A percentile compares a stretch with the other conserved stretches of the same genome.
Conservation (phyloP, 2,329 filamentous ascomycete species). For the Akanthomyces dipterigenus region DNA sequence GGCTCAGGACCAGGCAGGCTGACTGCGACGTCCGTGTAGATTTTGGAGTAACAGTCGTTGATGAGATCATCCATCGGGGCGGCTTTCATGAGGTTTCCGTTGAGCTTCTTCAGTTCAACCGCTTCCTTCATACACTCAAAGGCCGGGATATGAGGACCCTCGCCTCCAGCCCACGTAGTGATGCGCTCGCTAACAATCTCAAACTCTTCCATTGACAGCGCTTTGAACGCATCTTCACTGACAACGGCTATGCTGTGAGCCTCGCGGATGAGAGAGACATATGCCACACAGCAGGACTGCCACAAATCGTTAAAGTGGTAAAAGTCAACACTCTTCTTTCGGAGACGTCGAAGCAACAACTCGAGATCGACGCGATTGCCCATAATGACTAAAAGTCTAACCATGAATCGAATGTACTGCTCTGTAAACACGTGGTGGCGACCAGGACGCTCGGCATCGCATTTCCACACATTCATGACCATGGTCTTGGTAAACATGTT, state of each 20-base stretch:
- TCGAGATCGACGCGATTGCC: constrained; percentile 72
- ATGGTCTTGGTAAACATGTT: constrained; percentile 87
- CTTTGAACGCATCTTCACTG: constrained; percentile 50
- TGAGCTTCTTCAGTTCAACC: constrained; percentile 62
- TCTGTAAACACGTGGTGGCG: constrained; percentile 89
- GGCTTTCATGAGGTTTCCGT: constrained; percentile 80
- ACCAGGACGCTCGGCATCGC: constrained; percentile 74
- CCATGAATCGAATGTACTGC: constrained; percentile 78
- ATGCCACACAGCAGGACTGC: constrained; percentile 48
- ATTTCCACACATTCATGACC: constrained; percentile 92
- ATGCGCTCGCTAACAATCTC: constrained; percentile 50
- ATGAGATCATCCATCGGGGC: constrained; percentile 88
- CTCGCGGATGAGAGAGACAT: constrained; percentile 46
- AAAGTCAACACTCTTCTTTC: constrained; percentile 73
- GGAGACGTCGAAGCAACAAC: constrained; percentile 67
- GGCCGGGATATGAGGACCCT: constrained; percentile 32
- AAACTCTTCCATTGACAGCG: constrained; percentile 47
- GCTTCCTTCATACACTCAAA: constrained; percentile 51
- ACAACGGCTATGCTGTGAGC: constrained; percentile 38
- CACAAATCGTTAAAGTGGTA: constrained; percentile 56
- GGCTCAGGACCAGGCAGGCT: constrained; percentile 47
- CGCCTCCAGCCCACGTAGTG: constrained; percentile 44
- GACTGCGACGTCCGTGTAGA: constrained; percentile 63
- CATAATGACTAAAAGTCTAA: constrained; percentile 65
- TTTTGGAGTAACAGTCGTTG: constrained; percentile 75